phyloP scores from a whole-genome alignment of 140 eudicot species.

The Flaveria floridana region DNA sequence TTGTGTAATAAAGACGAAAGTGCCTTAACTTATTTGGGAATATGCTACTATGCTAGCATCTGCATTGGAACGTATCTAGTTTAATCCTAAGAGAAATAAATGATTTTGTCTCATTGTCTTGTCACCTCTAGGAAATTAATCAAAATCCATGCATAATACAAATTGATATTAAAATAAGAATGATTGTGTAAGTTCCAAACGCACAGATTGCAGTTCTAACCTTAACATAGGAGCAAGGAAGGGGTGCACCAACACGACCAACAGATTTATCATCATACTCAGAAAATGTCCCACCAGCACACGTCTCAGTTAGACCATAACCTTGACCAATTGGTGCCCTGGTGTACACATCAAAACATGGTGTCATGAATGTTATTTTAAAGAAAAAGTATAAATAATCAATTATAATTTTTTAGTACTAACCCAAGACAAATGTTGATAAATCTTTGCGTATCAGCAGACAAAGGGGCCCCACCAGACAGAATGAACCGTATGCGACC shows the following conservation, averaged over 20 bases:
- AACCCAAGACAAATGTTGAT: conserved; percentile 93
- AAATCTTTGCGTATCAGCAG: conserved; percentile 91
- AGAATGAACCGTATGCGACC: conserved; percentile 86
- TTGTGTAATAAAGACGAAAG: not conserved
- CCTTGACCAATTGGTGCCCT: conserved; percentile 99
- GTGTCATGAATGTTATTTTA: not conserved
- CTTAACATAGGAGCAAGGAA: conserved; percentile 90
- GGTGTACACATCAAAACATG: conserved; percentile 18
- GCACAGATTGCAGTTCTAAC: conserved; percentile 36
- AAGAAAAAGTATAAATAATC: not conserved
- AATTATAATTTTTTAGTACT: conserved; percentile 26
- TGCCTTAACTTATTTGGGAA: conserved; percentile 5
- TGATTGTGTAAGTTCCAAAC: not conserved
- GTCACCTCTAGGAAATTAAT: not conserved
- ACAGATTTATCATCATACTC: conserved; percentile 95
- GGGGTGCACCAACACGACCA: conserved; percentile 98
- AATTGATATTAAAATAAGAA: conserved; percentile 5
- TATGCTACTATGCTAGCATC: not conserved
- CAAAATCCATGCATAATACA: not conserved
- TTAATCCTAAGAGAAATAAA: not conserved
- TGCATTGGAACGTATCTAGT: conserved; percentile 5
- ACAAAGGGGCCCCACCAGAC: conserved; percentile 96
- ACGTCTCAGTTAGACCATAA: conserved; percentile 96
- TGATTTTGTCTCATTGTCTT: conserved; percentile 16
- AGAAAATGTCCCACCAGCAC: conserved; percentile 97